Base-by-base conservation (phyloP, 1,284 basidiomycete genomes). In the Tilletia setariae region DNA sequence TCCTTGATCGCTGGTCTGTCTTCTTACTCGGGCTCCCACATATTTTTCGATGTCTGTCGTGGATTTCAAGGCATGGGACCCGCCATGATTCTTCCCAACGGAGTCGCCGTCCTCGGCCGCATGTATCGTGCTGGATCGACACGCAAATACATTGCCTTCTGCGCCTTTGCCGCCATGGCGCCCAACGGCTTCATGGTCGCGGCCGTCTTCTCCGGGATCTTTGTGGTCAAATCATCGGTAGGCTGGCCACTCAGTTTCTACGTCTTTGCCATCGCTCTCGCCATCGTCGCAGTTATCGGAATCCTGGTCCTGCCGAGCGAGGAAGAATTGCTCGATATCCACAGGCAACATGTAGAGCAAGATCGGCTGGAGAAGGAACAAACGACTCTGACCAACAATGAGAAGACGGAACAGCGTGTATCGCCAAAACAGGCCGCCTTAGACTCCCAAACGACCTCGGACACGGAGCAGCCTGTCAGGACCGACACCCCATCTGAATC, bases 31-130 rank as follows among this genome's bases (percentile, higher is more conserved):
- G 28, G 64, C 8, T 74, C 71, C n/a, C 65, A 69, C 64, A 69
- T 79, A 61, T 70, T 73, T 49, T 79, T 78, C 42, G 76, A 78
- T 44, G 66, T 79, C 16, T 75, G 69, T 47, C 70, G 78, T n/a
- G 76, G 70, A 4, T 68, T 79, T 47, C 71, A 75, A 25, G 76
- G 78, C 6, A n/a, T 76, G 0, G 76, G 71, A 9, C 72, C 70
- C 30, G 75, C 78, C 0, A 59, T 78, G 4, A 44, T 77, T 46
- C 66, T 76, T 6, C 76, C 78, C 28, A 77, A 75, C 65, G 69
- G 72, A 7, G 47, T 78, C 16, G 76, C 76, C 2, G 69, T 79
- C 7, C 63, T 79, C 30, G 76, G 71, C 0, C 70, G 76, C 16
- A 64, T 74, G 1, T 74, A 73, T 42, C 71, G 70, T 1, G 69